Conservation (phyloP, 768 basidiomycete genomes). For the Lepiota subincarnata region DNA sequence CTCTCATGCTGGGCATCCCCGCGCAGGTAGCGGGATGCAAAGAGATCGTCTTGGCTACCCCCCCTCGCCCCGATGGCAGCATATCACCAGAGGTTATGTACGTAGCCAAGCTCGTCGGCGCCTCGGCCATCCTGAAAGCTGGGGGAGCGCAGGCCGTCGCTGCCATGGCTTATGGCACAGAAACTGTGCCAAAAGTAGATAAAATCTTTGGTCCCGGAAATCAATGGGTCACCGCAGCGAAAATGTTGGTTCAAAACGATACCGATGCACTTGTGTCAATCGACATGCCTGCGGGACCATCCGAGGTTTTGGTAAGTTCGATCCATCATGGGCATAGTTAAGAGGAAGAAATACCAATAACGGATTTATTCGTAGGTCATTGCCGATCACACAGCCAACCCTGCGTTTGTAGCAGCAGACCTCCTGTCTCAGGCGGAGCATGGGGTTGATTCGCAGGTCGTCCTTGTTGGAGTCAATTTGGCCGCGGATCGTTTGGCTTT, state of each 20-base stretch:
- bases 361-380: constrained; percentile 71
- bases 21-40: constrained; percentile 96
- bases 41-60: constrained; percentile 90
- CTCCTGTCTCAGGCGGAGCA: constrained; percentile 98
- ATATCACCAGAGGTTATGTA: constrained; percentile 98
- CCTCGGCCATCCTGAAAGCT: constrained; percentile 86
- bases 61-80: constrained; percentile 89
- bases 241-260: constrained; percentile 99
- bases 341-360: constrained; percentile 1
- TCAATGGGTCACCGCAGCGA: constrained; percentile 99
- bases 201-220: constrained; percentile 99
- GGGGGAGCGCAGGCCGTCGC: constrained; percentile 97
- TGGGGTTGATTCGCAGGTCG: constrained; percentile 96
- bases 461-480: constrained; percentile 79
- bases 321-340: neutral
- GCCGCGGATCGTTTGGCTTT: constrained; percentile 54
- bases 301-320: constrained; percentile 88
- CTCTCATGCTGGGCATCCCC: constrained; percentile 96
- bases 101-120: constrained; percentile 88
- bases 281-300: constrained; percentile 99
- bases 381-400: constrained; percentile 81
- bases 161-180: constrained; percentile 94
- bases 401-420: constrained; percentile 93
- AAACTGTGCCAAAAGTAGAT: constrained; percentile 95
- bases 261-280: constrained; percentile 94